Base-by-base conservation (phyloP, 2,329 filamentous ascomycete genomes). In the Aspergillus chevalieri region DNA sequence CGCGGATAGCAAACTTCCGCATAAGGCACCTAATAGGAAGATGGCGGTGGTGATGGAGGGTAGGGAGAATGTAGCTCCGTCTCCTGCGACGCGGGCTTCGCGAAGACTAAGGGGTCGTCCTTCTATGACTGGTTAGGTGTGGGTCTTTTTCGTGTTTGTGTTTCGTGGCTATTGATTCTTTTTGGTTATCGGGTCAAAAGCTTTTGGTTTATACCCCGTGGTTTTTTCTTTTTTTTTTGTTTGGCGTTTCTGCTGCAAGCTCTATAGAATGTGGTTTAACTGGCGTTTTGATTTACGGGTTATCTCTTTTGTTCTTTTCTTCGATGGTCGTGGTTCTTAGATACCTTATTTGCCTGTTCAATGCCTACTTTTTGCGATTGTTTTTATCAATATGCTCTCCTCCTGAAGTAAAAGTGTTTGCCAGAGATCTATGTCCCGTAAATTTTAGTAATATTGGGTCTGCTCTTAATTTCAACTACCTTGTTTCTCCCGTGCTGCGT, bases 31-130 rank as follows among this genome's bases (percentile, higher is more conserved):
- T 4, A 67, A 68, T 30, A 72, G 71, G 50, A 60, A 59, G 24
- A 67, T 66, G 58, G 61, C 67, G 17, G 61, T 69, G n/a, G 65
- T 69, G 47, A 60, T 70, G 50, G 72, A 74, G 47, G 74, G 74
- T 3, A 67, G 72, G 41, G 74, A 77, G 55, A 77, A 77, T 53
- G 55, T 68, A 22, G 63, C 65, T 8, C 63, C 61, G 1, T 57
- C 61, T 38, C 17, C 34, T n/a, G 34, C 34, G 7, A 38, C n/a
- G n/a, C n/a, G 41, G 58, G 55, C 21, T 47, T 17, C 15, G 21
- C 64, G 68, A 46, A 62, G 63, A 39, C 55, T 67, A 10, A 61
- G 69, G 54, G 61, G 49, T 28, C 62, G 63, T 28, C 58, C 61
- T 44, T 63, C 65, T 17, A 52, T 43, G n/a, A n/a, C 12, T 26